These are phyloP conservation scores for Penicillium taxi DNA, from an alignment of 495 filamentous ascomycete genomes.

Conservation along the genomic window DNA sequence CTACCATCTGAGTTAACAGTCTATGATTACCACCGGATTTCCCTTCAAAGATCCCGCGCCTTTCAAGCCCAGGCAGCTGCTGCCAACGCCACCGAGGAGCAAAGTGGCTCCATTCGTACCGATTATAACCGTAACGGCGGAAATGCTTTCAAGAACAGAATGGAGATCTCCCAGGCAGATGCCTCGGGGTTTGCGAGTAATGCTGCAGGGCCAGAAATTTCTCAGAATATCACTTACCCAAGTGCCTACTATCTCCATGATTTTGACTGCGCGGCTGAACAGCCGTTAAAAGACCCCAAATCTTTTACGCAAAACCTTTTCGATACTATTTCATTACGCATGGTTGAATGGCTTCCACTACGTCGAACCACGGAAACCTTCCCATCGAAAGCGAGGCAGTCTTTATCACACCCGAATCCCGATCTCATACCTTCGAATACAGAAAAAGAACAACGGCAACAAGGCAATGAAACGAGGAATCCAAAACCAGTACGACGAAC, in stretches of 20 bases:
- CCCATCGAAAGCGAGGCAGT: slow-evolving; percentile 8
- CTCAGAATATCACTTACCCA: slow-evolving; percentile 1
- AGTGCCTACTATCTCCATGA: slow-evolving; percentile 12
- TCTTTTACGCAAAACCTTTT: slow-evolving; percentile 81
- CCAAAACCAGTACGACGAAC: slow-evolving; percentile 5
- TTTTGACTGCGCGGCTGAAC: slow-evolving; percentile 29
- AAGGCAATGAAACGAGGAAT: slow-evolving; percentile 6
- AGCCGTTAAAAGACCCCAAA: slow-evolving; percentile 64
- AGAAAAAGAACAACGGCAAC: slow-evolving; percentile 5
- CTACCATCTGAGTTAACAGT: slow-evolving; percentile 23
- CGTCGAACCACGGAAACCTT: slow-evolving; percentile 24
- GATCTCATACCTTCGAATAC: slow-evolving; percentile 12
- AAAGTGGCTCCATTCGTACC: not conserved
- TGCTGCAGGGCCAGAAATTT: not conserved
- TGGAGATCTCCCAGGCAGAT: not conserved
- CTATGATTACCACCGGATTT: slow-evolving; percentile 22
- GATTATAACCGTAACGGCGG: not conserved
- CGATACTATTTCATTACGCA: slow-evolving; percentile 64
- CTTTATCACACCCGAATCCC: not conserved
- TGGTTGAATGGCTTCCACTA: slow-evolving; percentile 72
- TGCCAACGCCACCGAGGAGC: not conserved
- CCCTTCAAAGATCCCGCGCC: slow-evolving; percentile 23
- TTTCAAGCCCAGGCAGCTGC: slow-evolving; percentile 14
- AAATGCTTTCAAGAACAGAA: not conserved
- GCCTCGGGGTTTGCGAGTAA: not conserved